phyloP scores from a whole-genome alignment of 2,329 filamentous ascomycete species.

The Pseudonectria foliicola region DNA sequence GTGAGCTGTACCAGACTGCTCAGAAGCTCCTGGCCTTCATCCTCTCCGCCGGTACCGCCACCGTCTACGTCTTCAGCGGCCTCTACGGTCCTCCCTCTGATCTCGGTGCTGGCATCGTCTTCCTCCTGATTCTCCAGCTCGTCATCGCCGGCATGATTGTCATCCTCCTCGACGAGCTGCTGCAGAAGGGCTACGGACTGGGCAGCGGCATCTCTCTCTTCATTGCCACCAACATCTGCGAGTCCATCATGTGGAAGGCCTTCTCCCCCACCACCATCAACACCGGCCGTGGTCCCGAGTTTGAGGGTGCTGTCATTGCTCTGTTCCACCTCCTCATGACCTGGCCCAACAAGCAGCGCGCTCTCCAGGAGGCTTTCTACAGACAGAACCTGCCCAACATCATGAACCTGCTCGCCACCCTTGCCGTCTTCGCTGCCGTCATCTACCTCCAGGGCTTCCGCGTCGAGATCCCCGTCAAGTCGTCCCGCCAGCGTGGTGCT shows the following conservation, averaged over 20 bases:
- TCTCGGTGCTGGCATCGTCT: conserved; percentile 95
- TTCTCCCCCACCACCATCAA: conserved; percentile 99
- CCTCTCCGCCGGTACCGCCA: conserved; percentile 93
- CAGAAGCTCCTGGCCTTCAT: conserved; percentile 99
- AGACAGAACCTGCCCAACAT: conserved; percentile 98
- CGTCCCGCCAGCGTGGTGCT: conserved; percentile 95
- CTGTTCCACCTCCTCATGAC: conserved; percentile 97
- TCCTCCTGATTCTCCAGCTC: conserved; percentile 95
- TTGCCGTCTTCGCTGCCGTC: conserved; percentile 89
- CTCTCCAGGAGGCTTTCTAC: conserved; percentile 98
- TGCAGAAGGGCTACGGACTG: conserved; percentile 98
- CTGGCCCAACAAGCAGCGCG: conserved; percentile 98
- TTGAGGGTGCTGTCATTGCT: conserved; percentile 96
- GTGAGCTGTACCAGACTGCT: conserved; percentile 98
- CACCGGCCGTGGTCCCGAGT: conserved; percentile 97
- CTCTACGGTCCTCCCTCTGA: conserved; percentile 96
- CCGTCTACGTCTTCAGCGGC: conserved; percentile 95
- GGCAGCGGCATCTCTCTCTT: conserved; percentile 98
- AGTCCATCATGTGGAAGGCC: conserved; percentile 99
- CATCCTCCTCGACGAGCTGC: conserved; percentile 96
- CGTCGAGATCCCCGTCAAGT: conserved; percentile 99
- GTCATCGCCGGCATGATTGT: conserved; percentile 97
- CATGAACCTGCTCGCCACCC: conserved; percentile 94
- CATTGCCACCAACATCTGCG: conserved; percentile 99
- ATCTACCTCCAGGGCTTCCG: conserved; percentile 99